phyloP scores from a whole-genome alignment of 805 yeast species.

The Saccharomyces paradoxus region DNA sequence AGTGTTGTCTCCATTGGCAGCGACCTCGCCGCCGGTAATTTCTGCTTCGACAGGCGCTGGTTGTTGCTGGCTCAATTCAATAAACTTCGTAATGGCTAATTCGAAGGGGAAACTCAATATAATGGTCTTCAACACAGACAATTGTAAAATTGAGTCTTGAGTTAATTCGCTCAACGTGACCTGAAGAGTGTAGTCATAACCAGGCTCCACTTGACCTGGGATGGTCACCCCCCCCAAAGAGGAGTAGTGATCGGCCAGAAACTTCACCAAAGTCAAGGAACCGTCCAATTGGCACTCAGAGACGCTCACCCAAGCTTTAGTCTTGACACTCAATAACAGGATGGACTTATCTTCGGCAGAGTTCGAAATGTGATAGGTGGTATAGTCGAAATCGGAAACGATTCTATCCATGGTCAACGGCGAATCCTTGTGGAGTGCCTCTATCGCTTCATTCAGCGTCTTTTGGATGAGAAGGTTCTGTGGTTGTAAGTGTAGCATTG shows the following conservation, averaged over 20 bases:
- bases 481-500: constrained; percentile 79
- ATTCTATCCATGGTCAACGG: constrained; percentile 62
- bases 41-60: constrained; percentile 23
- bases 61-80: constrained; percentile 42
- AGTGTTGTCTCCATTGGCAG: constrained; percentile 16
- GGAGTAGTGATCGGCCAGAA: constrained; percentile 16
- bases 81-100: constrained; percentile 73
- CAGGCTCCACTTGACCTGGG: constrained; percentile 42
- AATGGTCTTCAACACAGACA: constrained; percentile 74
- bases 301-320: constrained; percentile 29
- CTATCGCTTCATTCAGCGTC: constrained; percentile 56
- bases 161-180: constrained; percentile 55
- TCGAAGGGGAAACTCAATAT: constrained; percentile 91
- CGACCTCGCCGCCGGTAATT: constrained; percentile 16
- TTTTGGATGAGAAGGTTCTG: constrained; percentile 76
- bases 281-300: constrained; percentile 12
- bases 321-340: constrained; percentile 23
- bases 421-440: constrained; percentile 20
- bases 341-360: constrained; percentile 56
- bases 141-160: constrained; percentile 46
- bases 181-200: constrained; percentile 72
- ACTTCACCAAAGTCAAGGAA: constrained; percentile 12
- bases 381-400: constrained; percentile 91
- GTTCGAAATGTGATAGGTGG: constrained; percentile 81
- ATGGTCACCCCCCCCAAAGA: constrained; percentile 18